A percentile compares a stretch with the other conserved stretches of the same genome.
Evolutionary conservation across 805 yeast genomes (phyloP).

Genomic region (Candida krabiensis): DNA sequence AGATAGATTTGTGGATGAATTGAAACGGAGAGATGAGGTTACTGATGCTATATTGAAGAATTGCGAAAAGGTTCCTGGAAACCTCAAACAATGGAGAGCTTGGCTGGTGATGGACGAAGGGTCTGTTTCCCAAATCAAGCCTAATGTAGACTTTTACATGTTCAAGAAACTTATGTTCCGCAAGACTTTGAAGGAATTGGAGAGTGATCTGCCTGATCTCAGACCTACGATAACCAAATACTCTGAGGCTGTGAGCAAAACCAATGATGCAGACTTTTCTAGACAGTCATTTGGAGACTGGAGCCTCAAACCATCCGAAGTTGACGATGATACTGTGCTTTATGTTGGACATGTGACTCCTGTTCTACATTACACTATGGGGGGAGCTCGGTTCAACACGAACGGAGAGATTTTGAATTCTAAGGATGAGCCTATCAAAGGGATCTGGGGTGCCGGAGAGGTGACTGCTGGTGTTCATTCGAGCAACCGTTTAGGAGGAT

Average conservation of each 20-base stretch:
- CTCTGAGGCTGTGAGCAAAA: conserved; percentile 2
- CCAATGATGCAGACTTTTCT: conserved; percentile 10
- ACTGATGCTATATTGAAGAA: conserved; percentile 54
- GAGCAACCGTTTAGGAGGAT: conserved; percentile 61
- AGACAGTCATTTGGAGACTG: conserved; percentile 20
- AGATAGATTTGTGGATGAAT: conserved; percentile 58
- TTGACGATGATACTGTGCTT: conserved; percentile 26
- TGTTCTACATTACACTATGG: conserved; percentile 67
- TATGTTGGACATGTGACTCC: conserved; percentile 56
- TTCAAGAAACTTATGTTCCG: conserved; percentile 55
- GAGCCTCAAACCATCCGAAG: conserved; percentile 8
- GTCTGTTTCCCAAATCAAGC: conserved; percentile 44
- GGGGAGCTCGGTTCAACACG: conserved; percentile 58
- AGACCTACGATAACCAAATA: conserved; percentile 11
- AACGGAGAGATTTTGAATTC: conserved; percentile 39
- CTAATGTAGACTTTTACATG: conserved; percentile 57
- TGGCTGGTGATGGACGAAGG: conserved; percentile 50
- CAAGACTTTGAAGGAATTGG: conserved; percentile 43
- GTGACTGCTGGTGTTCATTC: conserved; percentile 74
- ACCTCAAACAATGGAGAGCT: conserved; percentile 35
- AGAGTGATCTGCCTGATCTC: conserved; percentile 30
- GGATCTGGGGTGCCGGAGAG: conserved; percentile 67
- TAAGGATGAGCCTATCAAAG: conserved; percentile 36
- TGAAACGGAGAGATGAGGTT: conserved; percentile 60
- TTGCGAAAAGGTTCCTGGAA: conserved; percentile 11